Evolutionary conservation across 306 rosid species (phyloP), one percentile per base, ranked within the genome.

Genomic region (Cicer chorassanicum): DNA sequence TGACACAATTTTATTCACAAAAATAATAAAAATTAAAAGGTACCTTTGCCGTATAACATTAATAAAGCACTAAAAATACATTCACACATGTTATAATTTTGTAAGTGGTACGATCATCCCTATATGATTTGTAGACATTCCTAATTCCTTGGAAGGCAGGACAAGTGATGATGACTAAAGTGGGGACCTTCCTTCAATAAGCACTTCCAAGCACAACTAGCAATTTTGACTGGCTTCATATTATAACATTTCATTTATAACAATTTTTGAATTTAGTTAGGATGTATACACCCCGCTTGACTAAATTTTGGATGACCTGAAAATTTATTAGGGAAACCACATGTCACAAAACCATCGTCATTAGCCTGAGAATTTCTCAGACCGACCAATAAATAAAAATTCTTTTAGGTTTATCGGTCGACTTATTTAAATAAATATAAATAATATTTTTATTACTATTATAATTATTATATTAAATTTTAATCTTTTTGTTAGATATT

Each of bases 51-150:
- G 1, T 54, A 45, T 41, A n/a, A 9, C 51, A 42, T 78, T 78
- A 61, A 68, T 44, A 65, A 78, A 44, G 65, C 70, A 50, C 65
- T 59, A 68, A 50, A 60, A 34, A 53, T 44, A 9, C 16, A 4
- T 11, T 13, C 34, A 78, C 73, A 39, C 75, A 10, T 49, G 43
- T 41, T 55, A 41, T 70, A 43, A 34, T 42, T 45, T 4, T 70
- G 41, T 79, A 8, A 19, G 8, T 11, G 43, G 76, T 65, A 79
- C 72, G 83, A 80, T 82, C 73, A 10, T 82, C 85, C 84, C 84
- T 73, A 71, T 69, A 19, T 59, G n/a, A 48, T 55, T 73, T 62
- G 54, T 81, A 8, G 6, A 42, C 34, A 24, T 24, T 24, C 64
- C n/a, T 55, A 55, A 70, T 81, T 70, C 69, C 85, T 68, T 81